These are phyloP conservation scores for Paecilomyces sp. DNA, from an alignment of 2,329 filamentous ascomycete genomes.

Conservation along the genomic window DNA sequence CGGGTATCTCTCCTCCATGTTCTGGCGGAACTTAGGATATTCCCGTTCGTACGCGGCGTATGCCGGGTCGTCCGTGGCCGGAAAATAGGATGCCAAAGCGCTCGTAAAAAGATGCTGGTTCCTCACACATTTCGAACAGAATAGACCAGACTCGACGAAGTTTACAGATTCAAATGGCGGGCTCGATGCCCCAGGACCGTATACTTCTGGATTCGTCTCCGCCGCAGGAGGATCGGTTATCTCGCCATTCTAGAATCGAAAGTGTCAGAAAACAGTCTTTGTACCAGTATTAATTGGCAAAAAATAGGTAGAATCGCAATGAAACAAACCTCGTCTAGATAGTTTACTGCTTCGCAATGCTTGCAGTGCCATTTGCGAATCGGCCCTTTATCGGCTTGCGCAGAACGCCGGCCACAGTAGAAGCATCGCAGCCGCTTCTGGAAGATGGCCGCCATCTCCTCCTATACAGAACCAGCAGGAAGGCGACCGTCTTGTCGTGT, in stretches of 20 bases:
- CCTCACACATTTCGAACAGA: constrained; percentile 74
- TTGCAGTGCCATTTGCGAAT: constrained; percentile 65
- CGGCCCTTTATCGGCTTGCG: constrained; percentile 50
- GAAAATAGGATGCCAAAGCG: constrained; percentile 72
- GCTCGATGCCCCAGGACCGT: constrained; percentile 32
- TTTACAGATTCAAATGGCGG: constrained; percentile 36
- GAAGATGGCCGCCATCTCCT: constrained; percentile 36
- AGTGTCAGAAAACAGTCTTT: constrained; percentile 14
- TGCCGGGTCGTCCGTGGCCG: constrained; percentile 56
- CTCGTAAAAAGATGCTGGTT: constrained; percentile 80
- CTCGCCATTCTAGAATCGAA: constrained; percentile 60
- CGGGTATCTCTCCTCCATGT: constrained; percentile 76
- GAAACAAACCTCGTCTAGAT: constrained; percentile 70
- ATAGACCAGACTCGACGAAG: constrained; percentile 37
- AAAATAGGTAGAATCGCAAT: neutral
- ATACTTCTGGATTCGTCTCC: constrained; percentile 40
- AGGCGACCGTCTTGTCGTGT: neutral
- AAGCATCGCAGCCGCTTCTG: constrained; percentile 60
- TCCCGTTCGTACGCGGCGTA: constrained; percentile 62
- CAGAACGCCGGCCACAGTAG: constrained; percentile 69
- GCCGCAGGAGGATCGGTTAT: constrained; percentile 77
- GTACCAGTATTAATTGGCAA: neutral
- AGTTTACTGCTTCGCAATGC: constrained; percentile 79
- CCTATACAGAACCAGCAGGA: constrained; percentile 4
- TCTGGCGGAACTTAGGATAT: constrained; percentile 62